Evolutionary conservation across 1,284 basidiomycete genomes (phyloP), one percentile per base, ranked within the genome.

Genomic region (Trametes pubescens): DNA sequence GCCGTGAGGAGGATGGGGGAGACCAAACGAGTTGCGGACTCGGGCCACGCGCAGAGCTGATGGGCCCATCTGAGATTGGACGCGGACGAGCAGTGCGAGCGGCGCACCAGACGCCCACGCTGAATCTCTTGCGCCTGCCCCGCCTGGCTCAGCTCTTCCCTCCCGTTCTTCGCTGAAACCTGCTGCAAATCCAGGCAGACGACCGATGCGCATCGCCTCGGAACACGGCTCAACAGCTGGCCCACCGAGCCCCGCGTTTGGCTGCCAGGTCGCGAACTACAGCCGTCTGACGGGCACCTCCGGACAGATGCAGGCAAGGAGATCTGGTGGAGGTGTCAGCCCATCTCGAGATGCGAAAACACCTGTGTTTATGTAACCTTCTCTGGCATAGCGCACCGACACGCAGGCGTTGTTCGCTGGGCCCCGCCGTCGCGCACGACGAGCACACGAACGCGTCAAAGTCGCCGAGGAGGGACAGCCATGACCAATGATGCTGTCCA

Each of bases 281-380:
- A 51, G 46, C 52, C 59, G 32, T 47, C 64, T 29, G 35, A 26
- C 48, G 57, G 44, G 47, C 58, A 9, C 57, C 35, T 51, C 64
- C 62, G 66, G 67, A 68, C 67, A 65, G 49, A 64, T 64, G 64
- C 48, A 64, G 54, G 59, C 57, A 64, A 40, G 51, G 22, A 56
- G 51, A 55, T 61, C 64, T 51, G 43, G 57, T 68, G 64, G 53
- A 57, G 54, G 57, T 64, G 66, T 61, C 66, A 65, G 34, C 21
- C 37, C 34, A 51, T 48, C 43, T 22, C 46, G 18, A 49, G 37
- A 59, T 44, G 59, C 61, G 49, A 61, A 59, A 51, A 46, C 48
- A 57, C 22, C 44, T 43, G 24, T 52, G n/a, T 47, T 57, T 59
- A 68, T 68, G 67, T 59, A 65, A 43, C 62, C 64, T 47, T 57